Conservation (phyloP, 2,329 filamentous ascomycete genomes). For the Fusarium piperis region DNA sequence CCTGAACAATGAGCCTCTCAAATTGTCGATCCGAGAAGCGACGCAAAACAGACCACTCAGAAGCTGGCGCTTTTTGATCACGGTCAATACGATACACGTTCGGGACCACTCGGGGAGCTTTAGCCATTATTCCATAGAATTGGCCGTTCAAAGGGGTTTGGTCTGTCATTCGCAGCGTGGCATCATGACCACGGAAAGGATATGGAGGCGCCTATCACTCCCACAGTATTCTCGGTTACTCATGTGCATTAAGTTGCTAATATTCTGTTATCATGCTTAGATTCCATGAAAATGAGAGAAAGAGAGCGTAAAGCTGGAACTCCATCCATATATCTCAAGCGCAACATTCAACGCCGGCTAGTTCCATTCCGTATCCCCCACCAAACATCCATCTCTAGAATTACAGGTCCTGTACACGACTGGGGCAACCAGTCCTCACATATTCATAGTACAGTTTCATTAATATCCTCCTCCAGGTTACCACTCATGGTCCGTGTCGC, state of each 20-base stretch:
- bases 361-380: constrained; percentile 12
- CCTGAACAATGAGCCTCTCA: background rate
- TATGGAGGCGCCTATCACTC: background rate
- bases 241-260: background rate
- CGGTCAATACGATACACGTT: background rate
- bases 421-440: background rate
- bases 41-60: background rate
- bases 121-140: background rate
- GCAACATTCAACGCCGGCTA: constrained; percentile 25
- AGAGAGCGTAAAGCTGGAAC: constrained; percentile 7
- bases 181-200: background rate
- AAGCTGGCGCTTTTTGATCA: background rate
- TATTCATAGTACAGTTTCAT: background rate
- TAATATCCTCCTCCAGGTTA: background rate
- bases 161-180: background rate
- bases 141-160: background rate
- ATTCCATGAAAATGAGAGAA: constrained; percentile 9
- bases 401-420: background rate
- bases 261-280: background rate
- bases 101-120: background rate
- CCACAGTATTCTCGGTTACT: background rate
- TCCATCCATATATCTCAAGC: constrained; percentile 22
- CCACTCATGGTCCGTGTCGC: background rate
- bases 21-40: background rate
- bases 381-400: constrained; percentile 18